phyloP scores from a whole-genome alignment of 441 rosid genomes.

The Populus tomentosa region DNA sequence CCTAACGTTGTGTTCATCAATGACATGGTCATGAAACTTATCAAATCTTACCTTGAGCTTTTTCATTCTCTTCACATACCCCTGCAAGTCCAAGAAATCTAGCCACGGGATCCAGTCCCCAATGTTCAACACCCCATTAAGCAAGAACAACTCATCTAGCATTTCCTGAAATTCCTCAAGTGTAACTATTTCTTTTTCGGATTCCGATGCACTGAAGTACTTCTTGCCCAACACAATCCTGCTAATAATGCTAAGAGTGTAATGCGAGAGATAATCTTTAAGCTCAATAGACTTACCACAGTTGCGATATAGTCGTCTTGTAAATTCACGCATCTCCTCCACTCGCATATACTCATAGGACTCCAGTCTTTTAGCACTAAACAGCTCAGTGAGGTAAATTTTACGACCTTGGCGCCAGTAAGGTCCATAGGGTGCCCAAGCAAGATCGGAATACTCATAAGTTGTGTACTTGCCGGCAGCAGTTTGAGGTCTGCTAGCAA shows the following conservation, averaged over 20 bases:
- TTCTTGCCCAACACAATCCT: slow-evolving; percentile 35
- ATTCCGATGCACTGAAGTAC: slow-evolving; percentile 11
- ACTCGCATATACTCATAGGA: slow-evolving; percentile 32
- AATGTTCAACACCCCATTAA: no score
- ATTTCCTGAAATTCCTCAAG: no score
- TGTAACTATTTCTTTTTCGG: neutral
- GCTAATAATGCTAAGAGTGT: slow-evolving; percentile 24
- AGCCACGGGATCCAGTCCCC: no score
- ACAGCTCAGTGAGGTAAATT: slow-evolving; percentile 22
- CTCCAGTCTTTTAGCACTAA: slow-evolving; percentile 25
- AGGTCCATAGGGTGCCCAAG: slow-evolving; percentile 41
- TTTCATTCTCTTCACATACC: no score
- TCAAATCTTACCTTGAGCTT: slow-evolving; percentile 16
- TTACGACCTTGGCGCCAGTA: slow-evolving; percentile 40
- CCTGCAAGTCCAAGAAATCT: no score
- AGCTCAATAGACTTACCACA: slow-evolving; percentile 18
- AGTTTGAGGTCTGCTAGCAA: slow-evolving; percentile 29
- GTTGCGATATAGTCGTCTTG: neutral
- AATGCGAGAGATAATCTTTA: slow-evolving; percentile 22
- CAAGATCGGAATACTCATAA: slow-evolving; percentile 17
- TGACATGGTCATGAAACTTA: slow-evolving; percentile 21
- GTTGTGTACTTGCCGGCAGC: slow-evolving; percentile 22
- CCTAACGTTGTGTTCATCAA: slow-evolving; percentile 21
- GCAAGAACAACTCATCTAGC: no score
- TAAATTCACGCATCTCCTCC: slow-evolving; percentile 23